A percentile compares a stretch with the other conserved stretches of the same genome.
These are phyloP conservation scores for Solanum ossicruentum DNA, from an alignment of 257 asterid species.

Conservation along the genomic window DNA sequence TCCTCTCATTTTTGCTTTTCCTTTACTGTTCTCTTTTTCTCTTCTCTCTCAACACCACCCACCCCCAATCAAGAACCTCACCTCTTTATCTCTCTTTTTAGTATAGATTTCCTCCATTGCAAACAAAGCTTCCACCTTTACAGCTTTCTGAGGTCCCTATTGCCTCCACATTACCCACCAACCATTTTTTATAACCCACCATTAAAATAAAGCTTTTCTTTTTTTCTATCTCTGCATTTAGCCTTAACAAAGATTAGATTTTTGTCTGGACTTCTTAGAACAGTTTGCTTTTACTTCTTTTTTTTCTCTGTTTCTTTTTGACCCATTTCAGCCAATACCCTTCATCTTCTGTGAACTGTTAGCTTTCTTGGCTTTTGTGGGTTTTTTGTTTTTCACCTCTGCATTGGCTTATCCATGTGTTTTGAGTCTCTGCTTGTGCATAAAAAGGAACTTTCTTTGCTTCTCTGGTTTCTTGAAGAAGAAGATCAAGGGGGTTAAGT, in stretches of 20 bases:
- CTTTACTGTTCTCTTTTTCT: slow-evolving; percentile 12
- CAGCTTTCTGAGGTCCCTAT: slow-evolving; percentile 33
- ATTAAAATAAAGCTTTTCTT: neutral
- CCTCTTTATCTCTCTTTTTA: slow-evolving; percentile 9
- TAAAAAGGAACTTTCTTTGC: slow-evolving; percentile 22
- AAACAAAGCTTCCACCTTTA: slow-evolving; percentile 47
- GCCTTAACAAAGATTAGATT: slow-evolving; percentile 29
- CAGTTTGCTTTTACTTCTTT: neutral
- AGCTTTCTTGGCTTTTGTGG: slow-evolving; percentile 12
- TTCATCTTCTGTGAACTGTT: slow-evolving; percentile 7
- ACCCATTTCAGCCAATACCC: neutral
- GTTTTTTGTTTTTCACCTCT: slow-evolving; percentile 17
- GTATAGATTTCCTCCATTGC: slow-evolving; percentile 62
- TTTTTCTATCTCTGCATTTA: neutral
- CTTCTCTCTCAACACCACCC: neutral
- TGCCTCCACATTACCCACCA: slow-evolving; percentile 25
- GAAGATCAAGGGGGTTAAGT: slow-evolving; percentile 53
- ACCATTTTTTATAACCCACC: slow-evolving; percentile 7
- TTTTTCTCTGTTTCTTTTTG: neutral
- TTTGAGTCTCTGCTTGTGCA: slow-evolving; percentile 28
- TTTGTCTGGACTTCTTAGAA: slow-evolving; percentile 41
- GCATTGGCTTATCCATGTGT: slow-evolving; percentile 57
- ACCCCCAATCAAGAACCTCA: neutral
- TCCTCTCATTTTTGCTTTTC: slow-evolving; percentile 20
- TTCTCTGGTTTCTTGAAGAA: slow-evolving; percentile 41